Conservation (phyloP, 2,329 filamentous ascomycete genomes). For the Phialophora macrospora region DNA sequence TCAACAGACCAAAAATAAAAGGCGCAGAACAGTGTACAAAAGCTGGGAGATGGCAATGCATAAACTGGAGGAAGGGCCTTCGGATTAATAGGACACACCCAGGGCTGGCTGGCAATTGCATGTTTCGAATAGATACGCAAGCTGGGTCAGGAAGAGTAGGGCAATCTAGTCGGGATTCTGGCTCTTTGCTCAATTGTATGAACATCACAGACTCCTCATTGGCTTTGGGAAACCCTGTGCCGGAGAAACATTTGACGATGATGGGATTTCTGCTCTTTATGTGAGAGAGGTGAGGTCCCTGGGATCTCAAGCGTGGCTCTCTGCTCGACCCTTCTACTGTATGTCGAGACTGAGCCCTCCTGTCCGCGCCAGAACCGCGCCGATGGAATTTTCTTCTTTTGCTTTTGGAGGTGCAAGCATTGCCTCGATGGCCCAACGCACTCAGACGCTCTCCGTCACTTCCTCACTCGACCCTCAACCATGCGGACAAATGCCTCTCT, state of each 20-base stretch:
- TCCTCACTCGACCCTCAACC: conserved; percentile 4
- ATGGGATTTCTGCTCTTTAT: conserved; percentile 32
- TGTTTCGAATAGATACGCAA: neutral
- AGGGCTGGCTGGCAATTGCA: neutral
- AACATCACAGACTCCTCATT: conserved; percentile 1
- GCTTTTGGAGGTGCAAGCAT: neutral
- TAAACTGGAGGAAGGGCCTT: neutral
- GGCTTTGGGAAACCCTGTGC: neutral
- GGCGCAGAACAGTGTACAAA: conserved; percentile 21
- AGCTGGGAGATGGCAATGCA: neutral
- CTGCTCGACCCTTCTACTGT: conserved; percentile 41
- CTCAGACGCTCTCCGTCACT: neutral
- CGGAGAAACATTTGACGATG: conserved; percentile 23
- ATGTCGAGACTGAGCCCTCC: conserved; percentile 9
- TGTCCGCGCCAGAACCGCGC: neutral
- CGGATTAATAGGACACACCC: neutral
- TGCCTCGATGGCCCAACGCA: neutral
- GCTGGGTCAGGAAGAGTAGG: neutral
- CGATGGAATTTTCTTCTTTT: neutral
- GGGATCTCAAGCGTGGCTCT: conserved; percentile 32
- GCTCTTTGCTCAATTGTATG: conserved; percentile 18
- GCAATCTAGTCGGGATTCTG: neutral
- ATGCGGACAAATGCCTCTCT: conserved; percentile 46
- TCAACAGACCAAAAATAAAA: neutral
- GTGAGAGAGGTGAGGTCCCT: neutral